Evolutionary conservation across 2,329 filamentous ascomycete genomes (phyloP), one percentile per base, ranked within the genome.

Genomic region (Annulohypoxylon truncatum): DNA sequence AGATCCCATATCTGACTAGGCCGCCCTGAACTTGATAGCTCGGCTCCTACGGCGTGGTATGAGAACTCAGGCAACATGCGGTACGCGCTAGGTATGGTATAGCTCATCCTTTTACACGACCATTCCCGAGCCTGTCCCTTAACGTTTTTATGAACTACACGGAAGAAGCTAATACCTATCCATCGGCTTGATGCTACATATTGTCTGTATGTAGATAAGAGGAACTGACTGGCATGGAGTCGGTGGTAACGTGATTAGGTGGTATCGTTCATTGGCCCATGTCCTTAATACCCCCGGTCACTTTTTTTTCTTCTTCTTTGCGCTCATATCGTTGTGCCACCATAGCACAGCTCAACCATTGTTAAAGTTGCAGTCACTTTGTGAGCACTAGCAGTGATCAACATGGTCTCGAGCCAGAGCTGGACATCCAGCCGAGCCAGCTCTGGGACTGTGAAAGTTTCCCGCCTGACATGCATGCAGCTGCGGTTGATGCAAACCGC

Each of bases 401-500:
- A 59, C 67, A 35, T 54, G 42, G 48, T 65, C 55, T 63, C 64
- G 54, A 61, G 38, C 67, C 59, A 57, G 61, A 70, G 67, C 67
- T 70, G 67, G 67, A 70, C 67, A 61, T 61, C 67, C 67, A 70
- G 64, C 67, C 65, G 65, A 63, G 56, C 60, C 55, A 64, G 60
- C 63, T 66, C 58, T 62, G 47, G 62, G 40, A 54, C 50, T 58
- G 63, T 59, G 54, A 33, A 67, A 54, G 60, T 62, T 66, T 68
- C 65, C 67, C 67, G 65, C 67, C 67, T 68, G 67, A 66, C 65
- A 70, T 70, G 65, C 65, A 70, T 70, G 67, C 65, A 70, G 67
- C 67, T 70, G 53, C 59, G 48, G 65, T 65, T 68, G 62, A 67
- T 68, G 61, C 54, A 68, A 67, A 65, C 59, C 61, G 58, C 61